Conservation (phyloP, 306 rosid genomes). For the Erythrophleum fordii region DNA sequence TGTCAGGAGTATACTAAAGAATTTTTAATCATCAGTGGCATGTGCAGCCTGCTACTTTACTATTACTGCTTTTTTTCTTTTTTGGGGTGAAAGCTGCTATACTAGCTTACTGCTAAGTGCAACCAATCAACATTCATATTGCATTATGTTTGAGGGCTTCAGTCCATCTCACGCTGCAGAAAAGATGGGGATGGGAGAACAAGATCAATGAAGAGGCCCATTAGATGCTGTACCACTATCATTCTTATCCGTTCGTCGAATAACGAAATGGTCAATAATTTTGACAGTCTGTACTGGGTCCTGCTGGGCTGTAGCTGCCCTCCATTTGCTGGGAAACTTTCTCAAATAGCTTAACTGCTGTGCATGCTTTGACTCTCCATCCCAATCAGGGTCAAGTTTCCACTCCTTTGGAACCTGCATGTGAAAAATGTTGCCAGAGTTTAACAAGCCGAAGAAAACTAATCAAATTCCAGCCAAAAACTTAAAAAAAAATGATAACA, state of each 20-base stretch:
- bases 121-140: not conserved
- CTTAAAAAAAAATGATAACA: not conserved
- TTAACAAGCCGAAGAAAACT: not conserved
- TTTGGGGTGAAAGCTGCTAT: not conserved
- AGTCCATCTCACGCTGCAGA: not conserved
- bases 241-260: constrained; percentile 51
- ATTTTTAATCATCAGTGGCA: not conserved
- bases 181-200: constrained; percentile 25
- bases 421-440: not conserved
- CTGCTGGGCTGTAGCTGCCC: constrained; percentile 62
- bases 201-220: constrained; percentile 61
- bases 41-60: not conserved
- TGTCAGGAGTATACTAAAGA: not conserved
- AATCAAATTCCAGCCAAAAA: constrained; percentile 16
- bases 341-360: constrained; percentile 46
- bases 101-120: not conserved
- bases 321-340: constrained; percentile 59
- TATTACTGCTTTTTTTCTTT: not conserved
- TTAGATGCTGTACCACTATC: constrained; percentile 37
- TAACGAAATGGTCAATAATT: constrained; percentile 84
- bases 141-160: not conserved
- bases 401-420: constrained; percentile 60
- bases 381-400: constrained; percentile 62
- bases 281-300: constrained; percentile 86
- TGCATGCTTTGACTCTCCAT: constrained; percentile 40